phyloP scores from a whole-genome alignment of 495 filamentous ascomycete genomes.

The Echria macrotheca region DNA sequence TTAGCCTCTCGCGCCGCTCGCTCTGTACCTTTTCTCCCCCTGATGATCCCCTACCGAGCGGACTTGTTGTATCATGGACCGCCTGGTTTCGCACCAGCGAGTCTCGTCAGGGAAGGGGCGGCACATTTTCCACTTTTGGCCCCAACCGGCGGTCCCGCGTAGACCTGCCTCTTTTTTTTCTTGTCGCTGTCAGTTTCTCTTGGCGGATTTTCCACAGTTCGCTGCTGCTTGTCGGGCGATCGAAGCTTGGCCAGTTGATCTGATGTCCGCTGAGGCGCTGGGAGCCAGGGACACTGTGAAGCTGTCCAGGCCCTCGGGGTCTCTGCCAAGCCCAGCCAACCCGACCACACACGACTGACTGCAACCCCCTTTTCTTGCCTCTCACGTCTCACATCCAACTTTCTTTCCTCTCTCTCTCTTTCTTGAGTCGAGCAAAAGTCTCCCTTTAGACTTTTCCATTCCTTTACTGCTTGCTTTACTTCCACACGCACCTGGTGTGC shows the following conservation, averaged over 20 bases:
- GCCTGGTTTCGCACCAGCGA: neutral
- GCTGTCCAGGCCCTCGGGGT: neutral
- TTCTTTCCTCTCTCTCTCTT: neutral
- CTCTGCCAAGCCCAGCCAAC: conserved; percentile 4
- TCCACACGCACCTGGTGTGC: conserved; percentile 37
- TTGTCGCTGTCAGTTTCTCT: too few species aligned
- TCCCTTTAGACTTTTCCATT: neutral
- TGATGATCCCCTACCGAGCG: too few species aligned
- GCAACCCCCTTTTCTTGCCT: neutral
- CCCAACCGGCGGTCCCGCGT: neutral
- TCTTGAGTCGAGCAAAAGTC: neutral
- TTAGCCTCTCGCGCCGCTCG: too few species aligned
- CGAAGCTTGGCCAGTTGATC: conserved; percentile 5
- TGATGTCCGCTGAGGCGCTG: too few species aligned
- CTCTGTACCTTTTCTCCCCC: too few species aligned
- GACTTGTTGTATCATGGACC: neutral
- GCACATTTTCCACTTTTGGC: neutral
- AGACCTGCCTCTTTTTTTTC: neutral
- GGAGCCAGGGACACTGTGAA: too few species aligned
- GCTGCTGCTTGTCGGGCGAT: conserved; percentile 4
- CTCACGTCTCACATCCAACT: too few species aligned
- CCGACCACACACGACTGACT: neutral
- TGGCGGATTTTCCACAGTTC: too few species aligned
- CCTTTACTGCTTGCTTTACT: conserved; percentile 17
- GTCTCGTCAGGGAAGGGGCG: neutral